These are phyloP conservation scores for Alternaria triticimaculans DNA, from an alignment of 2,329 filamentous ascomycete species.

Conservation along the genomic window DNA sequence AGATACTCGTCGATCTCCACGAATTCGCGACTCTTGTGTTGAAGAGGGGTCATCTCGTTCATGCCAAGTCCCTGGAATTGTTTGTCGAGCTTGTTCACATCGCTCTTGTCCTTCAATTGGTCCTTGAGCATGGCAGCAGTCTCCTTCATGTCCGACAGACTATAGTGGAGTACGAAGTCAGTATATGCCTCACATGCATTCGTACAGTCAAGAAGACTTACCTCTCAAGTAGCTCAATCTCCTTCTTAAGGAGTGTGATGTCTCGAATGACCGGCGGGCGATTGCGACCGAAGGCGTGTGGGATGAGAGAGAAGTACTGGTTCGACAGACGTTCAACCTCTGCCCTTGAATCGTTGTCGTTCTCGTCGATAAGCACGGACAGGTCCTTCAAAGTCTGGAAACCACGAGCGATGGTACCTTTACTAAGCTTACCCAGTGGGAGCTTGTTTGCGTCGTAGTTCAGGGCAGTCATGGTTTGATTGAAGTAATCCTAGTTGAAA, in stretches of 20 bases:
- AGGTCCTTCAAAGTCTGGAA: conserved; percentile 81
- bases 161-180: neutral
- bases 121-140: conserved; percentile 78
- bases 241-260: conserved; percentile 68
- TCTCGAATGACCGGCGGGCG: conserved; percentile 72
- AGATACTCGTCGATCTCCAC: conserved; percentile 71
- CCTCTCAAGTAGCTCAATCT: conserved; percentile 79
- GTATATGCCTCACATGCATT: neutral
- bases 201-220: neutral
- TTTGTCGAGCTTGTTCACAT: conserved; percentile 71
- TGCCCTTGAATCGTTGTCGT: conserved; percentile 53
- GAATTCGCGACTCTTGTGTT: conserved; percentile 67
- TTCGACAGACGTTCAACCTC: conserved; percentile 74
- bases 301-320: conserved; percentile 80
- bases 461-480: conserved; percentile 68
- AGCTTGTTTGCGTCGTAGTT: conserved; percentile 79
- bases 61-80: conserved; percentile 75
- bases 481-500: conserved; percentile 63
- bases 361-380: conserved; percentile 68
- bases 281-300: conserved; percentile 78
- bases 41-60: conserved; percentile 76
- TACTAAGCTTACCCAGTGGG: conserved; percentile 83
- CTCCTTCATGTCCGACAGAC: conserved; percentile 84
- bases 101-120: conserved; percentile 56
- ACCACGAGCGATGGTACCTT: conserved; percentile 74